These are phyloP conservation scores for Thermomyces lanuginosus DNA, from an alignment of 2,329 filamentous ascomycete genomes.

Conservation along the genomic window DNA sequence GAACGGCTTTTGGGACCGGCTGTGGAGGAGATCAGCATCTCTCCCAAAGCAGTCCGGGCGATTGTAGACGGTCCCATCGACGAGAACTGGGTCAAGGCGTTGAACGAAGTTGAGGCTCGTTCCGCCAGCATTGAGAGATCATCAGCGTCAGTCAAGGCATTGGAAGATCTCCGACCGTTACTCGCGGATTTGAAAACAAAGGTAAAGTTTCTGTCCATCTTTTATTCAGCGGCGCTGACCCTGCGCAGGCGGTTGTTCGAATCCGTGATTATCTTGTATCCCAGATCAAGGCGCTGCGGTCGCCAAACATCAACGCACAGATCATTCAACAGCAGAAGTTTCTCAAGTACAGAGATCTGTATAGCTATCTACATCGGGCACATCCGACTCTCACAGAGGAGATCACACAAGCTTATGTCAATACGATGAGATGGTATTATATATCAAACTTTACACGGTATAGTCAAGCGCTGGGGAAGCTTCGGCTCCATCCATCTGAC, in stretches of 20 bases:
- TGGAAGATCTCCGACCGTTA: slow-evolving; percentile 70
- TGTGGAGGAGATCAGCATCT: slow-evolving; percentile 80
- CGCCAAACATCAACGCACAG: slow-evolving; percentile 92
- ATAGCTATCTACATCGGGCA: slow-evolving; percentile 65
- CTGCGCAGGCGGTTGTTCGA: slow-evolving; percentile 59
- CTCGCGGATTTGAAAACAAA: slow-evolving; percentile 71
- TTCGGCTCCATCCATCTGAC: slow-evolving; percentile 69
- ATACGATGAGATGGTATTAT: slow-evolving; percentile 99
- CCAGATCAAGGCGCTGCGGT: slow-evolving; percentile 84
- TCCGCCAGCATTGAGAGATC: slow-evolving; percentile 53
- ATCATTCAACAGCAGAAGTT: slow-evolving; percentile 91
- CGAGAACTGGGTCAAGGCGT: slow-evolving; percentile 67
- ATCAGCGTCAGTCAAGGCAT: slow-evolving; percentile 51
- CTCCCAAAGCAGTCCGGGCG: slow-evolving; percentile 65
- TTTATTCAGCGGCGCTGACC: slow-evolving; percentile 5
- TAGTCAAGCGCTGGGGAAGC: slow-evolving; percentile 62
- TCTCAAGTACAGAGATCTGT: slow-evolving; percentile 74
- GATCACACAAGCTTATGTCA: slow-evolving; percentile 84
- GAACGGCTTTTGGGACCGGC: slow-evolving; percentile 76
- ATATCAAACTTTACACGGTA: slow-evolving; percentile 81
- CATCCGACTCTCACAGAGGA: slow-evolving; percentile 74
- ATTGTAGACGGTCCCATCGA: slow-evolving; percentile 83
- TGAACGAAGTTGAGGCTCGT: slow-evolving; percentile 71
- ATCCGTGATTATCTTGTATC: slow-evolving; percentile 88
- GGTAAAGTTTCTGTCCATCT: slow-evolving; percentile 27